Evolutionary conservation across 2,329 filamentous ascomycete genomes (phyloP), one percentile per base, ranked within the genome.

Genomic region (Arthrobotrys pseudoclavata): DNA sequence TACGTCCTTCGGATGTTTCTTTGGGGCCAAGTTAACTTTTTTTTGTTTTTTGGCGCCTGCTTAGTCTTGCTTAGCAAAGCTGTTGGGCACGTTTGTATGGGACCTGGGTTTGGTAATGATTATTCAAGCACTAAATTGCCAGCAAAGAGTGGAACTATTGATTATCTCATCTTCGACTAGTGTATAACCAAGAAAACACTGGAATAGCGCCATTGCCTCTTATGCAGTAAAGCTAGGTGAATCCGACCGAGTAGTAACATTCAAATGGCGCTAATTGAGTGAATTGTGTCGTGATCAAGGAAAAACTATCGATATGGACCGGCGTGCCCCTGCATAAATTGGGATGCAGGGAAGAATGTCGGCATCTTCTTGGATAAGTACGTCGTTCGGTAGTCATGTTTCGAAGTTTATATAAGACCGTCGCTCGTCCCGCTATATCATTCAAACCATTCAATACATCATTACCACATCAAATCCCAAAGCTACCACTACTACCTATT

Each of bases 211-310:
- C 66, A 69, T 53, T 20, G 3, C 20, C 15, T 24, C 20, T 40
- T 52, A 24, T 20, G 24, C 26, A 7, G 48, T 40, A 52, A 6
- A 75, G 37, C 48, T 50, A 67, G 60, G 66, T 61, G 60, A 40
- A 77, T 57, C 67, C 67, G 74, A 67, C 67, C 74, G 74, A 60
- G 10, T 37, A 20, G 20, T 42, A 2, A 4, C 6, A 37, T 22
- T 5, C 22, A 60, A 66, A 77, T 69, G 52, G 52, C 60, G 74
- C 67, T 70, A 77, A 57, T 50, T 55, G 40, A 63, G 37, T 10
- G 18, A 66, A 34, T 63, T 60, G 48, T 76, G 72, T 67, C 74
- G 74, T 77, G 74, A 77, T 52, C 60, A 22, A 9, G 26, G 13
- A 12, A 9, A n/a, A 31, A n/a, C 50, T 53, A 37, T 34, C 50